These are phyloP conservation scores for Fusarium sp. DNA, from an alignment of 2,329 filamentous ascomycete genomes.

Conservation along the genomic window DNA sequence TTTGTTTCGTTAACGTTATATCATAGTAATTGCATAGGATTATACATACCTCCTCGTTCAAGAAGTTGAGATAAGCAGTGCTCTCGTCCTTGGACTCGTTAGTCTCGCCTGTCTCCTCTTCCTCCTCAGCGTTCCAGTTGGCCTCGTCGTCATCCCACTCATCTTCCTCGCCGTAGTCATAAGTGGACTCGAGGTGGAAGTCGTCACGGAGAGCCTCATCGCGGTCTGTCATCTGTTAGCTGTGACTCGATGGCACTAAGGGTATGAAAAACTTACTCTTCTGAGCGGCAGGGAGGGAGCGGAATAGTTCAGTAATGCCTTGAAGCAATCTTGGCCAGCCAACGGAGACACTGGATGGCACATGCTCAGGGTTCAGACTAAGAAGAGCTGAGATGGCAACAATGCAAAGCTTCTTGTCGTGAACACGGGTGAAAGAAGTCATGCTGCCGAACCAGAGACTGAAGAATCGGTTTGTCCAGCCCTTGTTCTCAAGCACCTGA, in stretches of 20 bases:
- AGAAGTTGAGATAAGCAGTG: conserved; percentile 92
- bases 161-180: conserved; percentile 77
- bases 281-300: conserved; percentile 85
- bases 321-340: conserved; percentile 93
- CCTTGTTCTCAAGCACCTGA: conserved; percentile 87
- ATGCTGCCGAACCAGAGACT: conserved; percentile 98
- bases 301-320: conserved; percentile 91
- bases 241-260: not conserved
- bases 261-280: conserved; percentile 70
- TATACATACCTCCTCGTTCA: conserved; percentile 81
- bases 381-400: conserved; percentile 90
- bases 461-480: conserved; percentile 99
- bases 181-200: conserved; percentile 74
- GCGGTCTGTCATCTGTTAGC: conserved; percentile 68
- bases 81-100: conserved; percentile 86
- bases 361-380: conserved; percentile 79
- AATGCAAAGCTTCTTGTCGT: conserved; percentile 99
- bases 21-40: not conserved
- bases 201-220: conserved; percentile 94
- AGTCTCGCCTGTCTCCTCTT: conserved; percentile 71
- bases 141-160: conserved; percentile 85
- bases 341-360: conserved; percentile 91
- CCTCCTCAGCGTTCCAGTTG: conserved; percentile 81
- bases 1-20: conserved; percentile 49
- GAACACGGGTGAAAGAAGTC: conserved; percentile 89